Percentiles rank a stretch among this genome's conserved stretches.
phyloP scores from a whole-genome alignment of 805 yeast genomes.

The Cyberlindnera bimundalis region DNA sequence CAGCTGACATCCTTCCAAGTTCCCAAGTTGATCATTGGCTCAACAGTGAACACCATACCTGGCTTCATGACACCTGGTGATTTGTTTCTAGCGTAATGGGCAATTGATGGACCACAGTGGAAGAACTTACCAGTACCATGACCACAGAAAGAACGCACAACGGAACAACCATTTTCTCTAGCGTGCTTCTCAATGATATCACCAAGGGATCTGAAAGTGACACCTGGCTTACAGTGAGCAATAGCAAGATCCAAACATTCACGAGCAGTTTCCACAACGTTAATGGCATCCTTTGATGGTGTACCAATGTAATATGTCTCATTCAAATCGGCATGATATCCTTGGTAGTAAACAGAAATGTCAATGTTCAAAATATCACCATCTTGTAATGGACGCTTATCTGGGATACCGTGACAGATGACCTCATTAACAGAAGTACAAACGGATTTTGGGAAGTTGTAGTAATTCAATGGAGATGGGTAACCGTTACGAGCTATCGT shows the following conservation, averaged over 20 bases:
- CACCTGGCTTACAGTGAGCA: conserved; percentile 83
- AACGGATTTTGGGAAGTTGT: conserved; percentile 85
- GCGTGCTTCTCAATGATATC: conserved; percentile 87
- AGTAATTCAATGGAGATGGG: conserved; percentile 94
- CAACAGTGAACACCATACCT: conserved; percentile 95
- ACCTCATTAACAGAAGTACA: conserved; percentile 95
- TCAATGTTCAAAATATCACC: conserved; percentile 95
- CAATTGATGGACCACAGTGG: conserved; percentile 90
- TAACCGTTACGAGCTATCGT: conserved; percentile 85
- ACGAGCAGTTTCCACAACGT: conserved; percentile 88
- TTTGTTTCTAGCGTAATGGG: conserved; percentile 92
- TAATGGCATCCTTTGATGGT: conserved; percentile 75
- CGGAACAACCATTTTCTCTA: conserved; percentile 69
- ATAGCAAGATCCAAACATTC: conserved; percentile 86
- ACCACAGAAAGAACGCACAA: conserved; percentile 88
- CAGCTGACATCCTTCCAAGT: conserved; percentile 75
- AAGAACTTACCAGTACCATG: conserved; percentile 87
- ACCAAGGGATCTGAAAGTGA: conserved; percentile 82
- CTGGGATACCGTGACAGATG: conserved; percentile 97
- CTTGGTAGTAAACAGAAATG: conserved; percentile 78
- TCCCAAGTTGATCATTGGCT: conserved; percentile 94
- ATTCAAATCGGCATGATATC: conserved; percentile 91
- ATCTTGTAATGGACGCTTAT: conserved; percentile 77
- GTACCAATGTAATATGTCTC: conserved; percentile 97
- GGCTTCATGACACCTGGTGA: conserved; percentile 92